phyloP scores from a whole-genome alignment of 805 yeast genomes.

The Nakazawaea pomicola region DNA sequence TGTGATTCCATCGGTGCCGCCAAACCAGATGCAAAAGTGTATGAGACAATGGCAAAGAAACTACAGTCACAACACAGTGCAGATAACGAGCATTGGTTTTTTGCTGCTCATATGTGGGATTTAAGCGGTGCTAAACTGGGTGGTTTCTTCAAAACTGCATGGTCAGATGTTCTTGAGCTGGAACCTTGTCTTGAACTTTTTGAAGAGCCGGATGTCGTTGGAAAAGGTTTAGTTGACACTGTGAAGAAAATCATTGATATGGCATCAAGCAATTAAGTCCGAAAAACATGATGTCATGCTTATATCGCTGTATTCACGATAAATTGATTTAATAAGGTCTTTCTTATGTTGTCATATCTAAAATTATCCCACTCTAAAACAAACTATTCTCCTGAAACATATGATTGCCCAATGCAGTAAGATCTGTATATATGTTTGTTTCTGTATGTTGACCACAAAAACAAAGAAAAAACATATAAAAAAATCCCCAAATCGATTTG shows the following conservation, averaged over 20 bases:
- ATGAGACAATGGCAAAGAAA: constrained; percentile 21
- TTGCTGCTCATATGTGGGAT: constrained; percentile 30
- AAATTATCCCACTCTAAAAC: too few species aligned
- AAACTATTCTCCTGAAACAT: too few species aligned
- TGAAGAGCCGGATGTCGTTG: constrained; percentile 25
- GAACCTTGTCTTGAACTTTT: constrained; percentile 25
- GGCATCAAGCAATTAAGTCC: constrained; percentile 10
- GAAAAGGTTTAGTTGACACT: constrained; percentile 24
- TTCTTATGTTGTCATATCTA: too few species aligned
- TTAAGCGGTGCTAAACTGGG: constrained; percentile 27
- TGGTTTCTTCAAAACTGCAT: constrained; percentile 26
- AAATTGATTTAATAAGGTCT: too few species aligned
- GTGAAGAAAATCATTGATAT: constrained; percentile 24
- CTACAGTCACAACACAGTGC: constrained; percentile 22
- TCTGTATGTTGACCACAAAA: too few species aligned
- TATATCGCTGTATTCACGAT: too few species aligned
- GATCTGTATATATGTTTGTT: too few species aligned
- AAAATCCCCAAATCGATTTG: too few species aligned
- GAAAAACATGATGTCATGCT: background rate
- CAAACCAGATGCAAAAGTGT: constrained; percentile 25
- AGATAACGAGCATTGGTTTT: constrained; percentile 25
- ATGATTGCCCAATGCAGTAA: too few species aligned
- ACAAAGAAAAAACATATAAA: too few species aligned
- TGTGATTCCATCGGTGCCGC: constrained; percentile 26
- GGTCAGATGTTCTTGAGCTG: constrained; percentile 26